Conservation (phyloP, 345 rosid genomes). For the Dipteronia dyeriana region DNA sequence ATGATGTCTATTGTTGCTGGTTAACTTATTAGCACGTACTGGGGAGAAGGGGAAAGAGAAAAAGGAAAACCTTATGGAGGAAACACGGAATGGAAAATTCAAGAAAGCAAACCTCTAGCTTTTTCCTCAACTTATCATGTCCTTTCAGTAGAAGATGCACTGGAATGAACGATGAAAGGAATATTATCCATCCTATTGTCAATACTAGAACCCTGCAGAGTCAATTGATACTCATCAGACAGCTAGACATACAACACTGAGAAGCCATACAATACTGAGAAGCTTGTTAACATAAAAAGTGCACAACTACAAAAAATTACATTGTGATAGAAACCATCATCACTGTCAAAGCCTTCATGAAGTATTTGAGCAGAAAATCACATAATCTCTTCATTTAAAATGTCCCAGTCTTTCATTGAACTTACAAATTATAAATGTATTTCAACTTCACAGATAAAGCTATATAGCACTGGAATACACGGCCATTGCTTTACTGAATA, state of each 20-base stretch:
- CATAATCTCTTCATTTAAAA: neutral
- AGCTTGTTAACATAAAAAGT: neutral
- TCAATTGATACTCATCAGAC: conserved; percentile 14
- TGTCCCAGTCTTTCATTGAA: neutral
- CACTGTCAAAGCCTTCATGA: neutral
- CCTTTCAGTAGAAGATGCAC: conserved; percentile 76
- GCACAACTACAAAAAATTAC: neutral
- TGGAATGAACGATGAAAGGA: conserved; percentile 77
- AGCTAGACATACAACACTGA: conserved; percentile 1
- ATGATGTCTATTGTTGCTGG: neutral
- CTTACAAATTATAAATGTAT: neutral
- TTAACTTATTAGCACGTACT: neutral
- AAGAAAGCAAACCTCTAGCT: conserved; percentile 64
- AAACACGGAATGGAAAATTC: neutral
- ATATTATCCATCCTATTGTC: conserved; percentile 88
- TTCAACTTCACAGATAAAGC: neutral
- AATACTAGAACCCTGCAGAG: conserved; percentile 70
- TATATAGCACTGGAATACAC: neutral
- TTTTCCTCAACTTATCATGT: conserved; percentile 74
- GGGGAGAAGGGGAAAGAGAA: neutral
- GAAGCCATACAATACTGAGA: no score
- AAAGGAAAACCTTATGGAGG: neutral
- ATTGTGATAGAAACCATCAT: neutral
- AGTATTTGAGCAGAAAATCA: neutral
- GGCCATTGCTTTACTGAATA: neutral